A percentile compares a stretch with the other conserved stretches of the same genome.
These are phyloP conservation scores for Beauveria scarabaeidicola DNA, from an alignment of 2,329 filamentous ascomycete species.

Conservation along the genomic window DNA sequence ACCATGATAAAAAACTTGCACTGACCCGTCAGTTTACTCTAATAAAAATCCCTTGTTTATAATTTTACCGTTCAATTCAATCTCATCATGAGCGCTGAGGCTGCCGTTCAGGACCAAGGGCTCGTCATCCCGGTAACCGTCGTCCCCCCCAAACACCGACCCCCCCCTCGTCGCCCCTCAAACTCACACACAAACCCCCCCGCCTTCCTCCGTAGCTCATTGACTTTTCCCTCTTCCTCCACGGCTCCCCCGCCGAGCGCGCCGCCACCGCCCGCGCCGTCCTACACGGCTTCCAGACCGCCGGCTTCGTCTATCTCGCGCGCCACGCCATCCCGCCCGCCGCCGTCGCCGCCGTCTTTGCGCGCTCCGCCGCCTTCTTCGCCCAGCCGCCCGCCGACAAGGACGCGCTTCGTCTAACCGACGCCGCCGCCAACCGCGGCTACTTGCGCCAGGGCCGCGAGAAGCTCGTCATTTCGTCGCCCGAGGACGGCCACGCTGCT, in stretches of 20 bases:
- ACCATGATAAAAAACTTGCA: background rate
- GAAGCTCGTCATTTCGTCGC: slow-evolving; percentile 43
- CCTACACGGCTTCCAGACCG: slow-evolving; percentile 70
- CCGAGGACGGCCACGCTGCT: slow-evolving; percentile 47
- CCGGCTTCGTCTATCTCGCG: slow-evolving; percentile 87
- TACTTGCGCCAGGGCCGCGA: slow-evolving; percentile 64
- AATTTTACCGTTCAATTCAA: background rate
- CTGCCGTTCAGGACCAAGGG: slow-evolving; percentile 42
- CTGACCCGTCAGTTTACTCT: background rate
- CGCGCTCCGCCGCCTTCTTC: slow-evolving; percentile 64
- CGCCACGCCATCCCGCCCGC: slow-evolving; percentile 59
- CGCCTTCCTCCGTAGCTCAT: slow-evolving; percentile 50
- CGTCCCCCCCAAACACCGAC: background rate
- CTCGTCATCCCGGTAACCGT: slow-evolving; percentile 44
- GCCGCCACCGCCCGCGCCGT: slow-evolving; percentile 60
- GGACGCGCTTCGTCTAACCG: slow-evolving; percentile 60
- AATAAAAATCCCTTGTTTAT: background rate
- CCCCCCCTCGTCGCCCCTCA: slow-evolving; percentile 14
- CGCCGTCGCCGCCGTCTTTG: slow-evolving; percentile 54
- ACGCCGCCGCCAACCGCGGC: slow-evolving; percentile 63
- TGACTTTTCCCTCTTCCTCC: slow-evolving; percentile 67
- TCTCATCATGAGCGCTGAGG: slow-evolving; percentile 13
- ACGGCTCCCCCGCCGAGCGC: slow-evolving; percentile 52
- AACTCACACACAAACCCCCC: slow-evolving; percentile 13
- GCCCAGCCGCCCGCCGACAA: slow-evolving; percentile 53